Base-by-base conservation (phyloP, 202 grass and related monocot species). In the Alloteropsis angusta region DNA sequence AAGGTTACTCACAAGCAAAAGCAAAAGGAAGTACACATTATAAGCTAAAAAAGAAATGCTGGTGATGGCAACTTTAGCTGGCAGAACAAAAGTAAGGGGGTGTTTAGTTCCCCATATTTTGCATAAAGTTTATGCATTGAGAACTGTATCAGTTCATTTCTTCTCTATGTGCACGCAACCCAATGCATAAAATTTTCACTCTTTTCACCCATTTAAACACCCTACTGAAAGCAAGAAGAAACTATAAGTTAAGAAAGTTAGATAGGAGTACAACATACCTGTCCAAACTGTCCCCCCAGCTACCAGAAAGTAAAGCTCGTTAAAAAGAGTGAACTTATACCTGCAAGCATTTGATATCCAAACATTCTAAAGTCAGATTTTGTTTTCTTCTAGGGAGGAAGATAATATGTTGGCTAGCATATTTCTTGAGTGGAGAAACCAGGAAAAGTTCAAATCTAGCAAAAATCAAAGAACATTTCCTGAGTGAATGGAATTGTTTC, bases 261-360 rank as follows among this genome's bases (percentile, higher is more conserved):
- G 58, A 43, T 59, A n/a, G n/a, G n/a, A n/a, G n/a, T n/a, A 59
- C 37, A 76, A 9, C 50, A 41, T 87, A 95, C 96, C 92, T 91
- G 92, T 98, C 96, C 96, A 98, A 87, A 98, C 87, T 55, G 96
- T 95, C 21, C 96, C 96, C 25, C 92, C 96, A 76, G 92, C 92
- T 66, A 95, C 92, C 57, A 98, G 89, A 89, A 91, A 98, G 84
- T 98, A 98, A 45, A 98, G 96, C 82, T 98, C 96, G 26, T 98
- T 98, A 79, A 98, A 98, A 90, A 98, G 89, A 26, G 96, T 95
- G 78, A 98, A 98, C 79, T 93, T 95, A 75, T 98, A 98, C 96
- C 92, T 98, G 80, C 56, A 86, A 81, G 26, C 25, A 84, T 72
- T 22, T 60, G 35, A 77, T 60, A 42, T 38, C 13, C 34, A 62